A percentile compares a stretch with the other conserved stretches of the same genome.
These are phyloP conservation scores for Backusella tarrabulga DNA, from an alignment of 192 early-diverging fungal genomes.

Conservation along the genomic window DNA sequence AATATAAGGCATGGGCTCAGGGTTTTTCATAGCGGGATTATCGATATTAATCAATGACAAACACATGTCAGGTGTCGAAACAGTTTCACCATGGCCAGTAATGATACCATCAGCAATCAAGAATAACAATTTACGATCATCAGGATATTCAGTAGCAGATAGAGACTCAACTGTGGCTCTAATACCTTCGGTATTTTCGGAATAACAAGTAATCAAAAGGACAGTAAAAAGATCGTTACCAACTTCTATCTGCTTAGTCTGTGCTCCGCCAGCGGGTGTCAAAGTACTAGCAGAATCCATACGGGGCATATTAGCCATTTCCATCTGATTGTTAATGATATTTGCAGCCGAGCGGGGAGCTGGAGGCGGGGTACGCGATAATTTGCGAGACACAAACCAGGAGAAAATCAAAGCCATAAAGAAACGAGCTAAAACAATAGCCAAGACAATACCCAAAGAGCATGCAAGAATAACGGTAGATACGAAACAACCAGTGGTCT, in stretches of 20 bases:
- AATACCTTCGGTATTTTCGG: conserved; percentile 82
- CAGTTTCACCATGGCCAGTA: conserved; percentile 77
- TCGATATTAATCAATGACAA: conserved; percentile 71
- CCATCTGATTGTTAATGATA: not conserved
- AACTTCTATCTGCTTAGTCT: conserved; percentile 38
- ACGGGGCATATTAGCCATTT: conserved; percentile 7
- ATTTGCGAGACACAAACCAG: conserved; percentile 67
- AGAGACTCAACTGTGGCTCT: conserved; percentile 86
- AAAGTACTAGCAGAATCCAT: conserved; percentile 11
- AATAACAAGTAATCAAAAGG: conserved; percentile 91
- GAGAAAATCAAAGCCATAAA: conserved; percentile 76
- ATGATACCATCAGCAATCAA: conserved; percentile 93
- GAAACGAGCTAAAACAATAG: conserved; percentile 64
- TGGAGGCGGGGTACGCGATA: conserved; percentile 32
- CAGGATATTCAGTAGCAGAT: conserved; percentile 79
- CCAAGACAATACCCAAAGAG: conserved; percentile 59
- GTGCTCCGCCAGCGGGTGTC: not conserved
- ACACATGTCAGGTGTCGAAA: conserved; percentile 80
- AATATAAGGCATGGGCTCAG: conserved; percentile 72
- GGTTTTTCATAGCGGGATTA: conserved; percentile 51
- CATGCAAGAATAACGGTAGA: conserved; percentile 58
- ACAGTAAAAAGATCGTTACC: conserved; percentile 74
- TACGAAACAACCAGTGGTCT: conserved; percentile 73
- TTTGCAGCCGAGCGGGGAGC: conserved; percentile 8
- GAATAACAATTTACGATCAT: conserved; percentile 82